phyloP scores from a whole-genome alignment of 2,329 filamentous ascomycete genomes.

The Botrytis galanthina region DNA sequence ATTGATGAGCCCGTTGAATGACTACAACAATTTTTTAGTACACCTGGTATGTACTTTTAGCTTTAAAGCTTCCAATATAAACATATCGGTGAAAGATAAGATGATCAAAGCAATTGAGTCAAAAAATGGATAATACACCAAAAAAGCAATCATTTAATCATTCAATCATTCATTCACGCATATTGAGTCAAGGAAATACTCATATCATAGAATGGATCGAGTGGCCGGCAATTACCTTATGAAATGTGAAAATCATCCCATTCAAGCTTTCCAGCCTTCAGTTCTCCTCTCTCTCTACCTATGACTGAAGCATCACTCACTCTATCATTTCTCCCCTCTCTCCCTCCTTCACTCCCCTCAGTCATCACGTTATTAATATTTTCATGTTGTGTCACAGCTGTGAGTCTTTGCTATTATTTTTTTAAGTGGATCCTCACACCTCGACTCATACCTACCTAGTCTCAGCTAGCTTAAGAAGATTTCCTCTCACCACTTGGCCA shows the following conservation, averaged over 20 bases:
- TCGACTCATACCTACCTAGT: too few relatives aligned
- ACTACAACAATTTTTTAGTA: constrained; percentile 8
- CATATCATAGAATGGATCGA: neutral
- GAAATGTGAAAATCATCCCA: neutral
- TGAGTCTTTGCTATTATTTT: neutral
- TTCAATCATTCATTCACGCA: neutral
- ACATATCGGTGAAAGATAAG: constrained; percentile 8
- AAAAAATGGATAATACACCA: neutral
- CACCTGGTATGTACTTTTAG: neutral
- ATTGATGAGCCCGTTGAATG: constrained; percentile 11
- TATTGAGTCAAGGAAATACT: constrained; percentile 4
- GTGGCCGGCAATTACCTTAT: neutral
- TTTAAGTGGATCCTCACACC: neutral
- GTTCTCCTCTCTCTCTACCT: neutral
- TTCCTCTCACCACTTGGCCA: neutral
- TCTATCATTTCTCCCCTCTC: neutral
- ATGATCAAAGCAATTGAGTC: neutral
- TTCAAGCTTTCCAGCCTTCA: neutral
- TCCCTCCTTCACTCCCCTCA: neutral
- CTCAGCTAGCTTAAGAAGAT: neutral
- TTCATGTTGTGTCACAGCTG: neutral
- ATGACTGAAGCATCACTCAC: neutral
- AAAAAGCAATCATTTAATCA: neutral
- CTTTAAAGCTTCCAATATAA: neutral
- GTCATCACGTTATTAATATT: neutral